Base-by-base conservation (phyloP, 495 filamentous ascomycete species). In the Bathelium albidoporum region DNA sequence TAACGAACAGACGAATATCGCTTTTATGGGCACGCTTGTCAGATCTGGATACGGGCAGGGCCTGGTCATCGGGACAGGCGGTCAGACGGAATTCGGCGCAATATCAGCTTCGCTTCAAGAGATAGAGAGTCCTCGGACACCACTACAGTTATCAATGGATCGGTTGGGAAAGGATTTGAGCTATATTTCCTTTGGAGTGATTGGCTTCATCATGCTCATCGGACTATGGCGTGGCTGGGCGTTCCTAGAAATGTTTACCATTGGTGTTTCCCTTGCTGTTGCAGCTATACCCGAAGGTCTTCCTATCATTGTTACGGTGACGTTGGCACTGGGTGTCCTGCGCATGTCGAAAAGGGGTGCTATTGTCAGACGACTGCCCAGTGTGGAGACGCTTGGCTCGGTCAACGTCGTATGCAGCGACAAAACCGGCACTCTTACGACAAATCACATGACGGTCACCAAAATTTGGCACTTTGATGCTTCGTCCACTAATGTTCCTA, bases 371-470 rank as follows among this genome's bases (percentile, higher is more conserved):
- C 88, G 87, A 72, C 87, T 99, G 69, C 94, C 94, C 16, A 96
- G 91, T 72, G 94, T 99, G 2, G 94, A 99, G 69, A 97, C 94
- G 3, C 77, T 99, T n/a, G 94, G 95, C 22, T 95, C 90, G 49
- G 94, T 99, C 32, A 97, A 97, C 73, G 94, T 99, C 55, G 89
- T 99, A 31, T 99, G 94, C 77, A 96, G 90, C 71, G 94, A 99
- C 76, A 99, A 99, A 77, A 99, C 94, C 22, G 89, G 93, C 26
- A 98, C 94, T 24, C 74, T 99, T 60, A 99, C 94, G 0, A 89
- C 89, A 74, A 99, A 97, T 71, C 95, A 97, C 71, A 97, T 97
- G 93, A 95, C 95, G 1, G 92, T 95, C 1, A 94, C 91, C 20
- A 95, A 95, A 69, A 85, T 97, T 77, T 99, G 94, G 94, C 87